These are phyloP conservation scores for Chytriomyces hyalinus DNA, from an alignment of 192 early-diverging fungal genomes.

Conservation along the genomic window DNA sequence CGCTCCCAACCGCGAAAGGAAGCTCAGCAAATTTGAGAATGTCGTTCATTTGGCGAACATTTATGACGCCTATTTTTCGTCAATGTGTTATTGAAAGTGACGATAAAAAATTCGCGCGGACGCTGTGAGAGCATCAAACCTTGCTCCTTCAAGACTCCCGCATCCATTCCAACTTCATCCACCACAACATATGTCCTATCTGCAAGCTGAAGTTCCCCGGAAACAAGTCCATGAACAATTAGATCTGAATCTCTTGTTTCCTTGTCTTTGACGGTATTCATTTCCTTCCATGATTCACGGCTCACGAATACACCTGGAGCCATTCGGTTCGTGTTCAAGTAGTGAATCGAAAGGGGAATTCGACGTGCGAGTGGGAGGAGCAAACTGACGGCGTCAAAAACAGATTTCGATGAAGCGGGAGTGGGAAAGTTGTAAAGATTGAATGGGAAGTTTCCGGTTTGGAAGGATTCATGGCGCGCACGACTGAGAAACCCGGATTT, in stretches of 20 bases:
- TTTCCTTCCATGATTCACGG: conserved; percentile 23
- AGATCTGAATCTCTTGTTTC: neutral
- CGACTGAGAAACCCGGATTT: conserved; percentile 23
- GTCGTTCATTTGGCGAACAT: conserved; percentile 37
- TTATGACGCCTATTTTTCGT: conserved; percentile 32
- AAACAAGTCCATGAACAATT: conserved; percentile 34
- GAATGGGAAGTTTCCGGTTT: conserved; percentile 43
- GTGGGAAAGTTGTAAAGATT: conserved; percentile 38
- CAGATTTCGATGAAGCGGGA: conserved; percentile 1
- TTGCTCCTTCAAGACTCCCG: conserved; percentile 45
- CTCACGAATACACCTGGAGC: conserved; percentile 35
- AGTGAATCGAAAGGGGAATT: conserved; percentile 32
- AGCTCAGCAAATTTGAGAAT: conserved; percentile 36
- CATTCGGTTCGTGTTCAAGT: conserved; percentile 34
- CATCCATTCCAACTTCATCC: conserved; percentile 40
- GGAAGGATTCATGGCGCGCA: conserved; percentile 31
- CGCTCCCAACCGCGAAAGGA: conserved; percentile 41
- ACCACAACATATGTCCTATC: conserved; percentile 42
- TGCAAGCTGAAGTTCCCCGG: conserved; percentile 41
- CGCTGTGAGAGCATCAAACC: conserved; percentile 35
- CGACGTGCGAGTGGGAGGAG: conserved; percentile 40
- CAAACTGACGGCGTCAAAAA: conserved; percentile 11
- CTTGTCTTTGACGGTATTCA: neutral
- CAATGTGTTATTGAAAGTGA: too few species aligned
- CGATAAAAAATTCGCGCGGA: neutral